Percentiles rank a stretch among this genome's conserved stretches.
Conservation (phyloP, 176 grass and related monocot species). For the Areca catechu region DNA sequence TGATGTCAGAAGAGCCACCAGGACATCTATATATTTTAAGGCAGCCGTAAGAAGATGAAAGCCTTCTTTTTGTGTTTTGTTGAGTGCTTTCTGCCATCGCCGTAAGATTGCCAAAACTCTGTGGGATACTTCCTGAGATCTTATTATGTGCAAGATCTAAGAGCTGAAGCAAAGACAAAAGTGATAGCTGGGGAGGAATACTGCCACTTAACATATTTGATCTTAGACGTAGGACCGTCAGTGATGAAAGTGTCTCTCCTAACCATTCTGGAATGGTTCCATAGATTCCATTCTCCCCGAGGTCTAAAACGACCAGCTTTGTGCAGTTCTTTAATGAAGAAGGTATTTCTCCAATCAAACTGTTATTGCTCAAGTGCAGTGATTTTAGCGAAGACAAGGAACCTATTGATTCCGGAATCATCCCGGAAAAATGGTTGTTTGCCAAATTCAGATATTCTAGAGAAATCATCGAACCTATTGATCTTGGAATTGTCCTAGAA, state of each 20-base stretch:
- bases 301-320: neutral
- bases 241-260: neutral
- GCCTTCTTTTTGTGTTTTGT: neutral
- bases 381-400: neutral
- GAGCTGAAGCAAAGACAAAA: constrained; percentile 39
- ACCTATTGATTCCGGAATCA: neutral
- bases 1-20: too few relatives aligned
- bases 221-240: neutral
- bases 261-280: neutral
- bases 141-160: constrained; percentile 51
- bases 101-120: constrained; percentile 31
- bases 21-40: too few relatives aligned
- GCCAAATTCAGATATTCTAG: neutral
- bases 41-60: too few relatives aligned
- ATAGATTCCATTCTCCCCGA: neutral
- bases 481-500: too few relatives aligned
- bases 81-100: constrained; percentile 25
- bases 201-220: constrained; percentile 2
- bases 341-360: neutral
- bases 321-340: neutral
- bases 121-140: constrained; percentile 38
- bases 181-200: constrained; percentile 28
- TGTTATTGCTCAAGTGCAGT: neutral
- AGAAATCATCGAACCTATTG: too few relatives aligned
- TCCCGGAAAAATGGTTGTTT: neutral